phyloP scores from a whole-genome alignment of 352 stramenopile species.

The Phytophthora kernoviae region DNA sequence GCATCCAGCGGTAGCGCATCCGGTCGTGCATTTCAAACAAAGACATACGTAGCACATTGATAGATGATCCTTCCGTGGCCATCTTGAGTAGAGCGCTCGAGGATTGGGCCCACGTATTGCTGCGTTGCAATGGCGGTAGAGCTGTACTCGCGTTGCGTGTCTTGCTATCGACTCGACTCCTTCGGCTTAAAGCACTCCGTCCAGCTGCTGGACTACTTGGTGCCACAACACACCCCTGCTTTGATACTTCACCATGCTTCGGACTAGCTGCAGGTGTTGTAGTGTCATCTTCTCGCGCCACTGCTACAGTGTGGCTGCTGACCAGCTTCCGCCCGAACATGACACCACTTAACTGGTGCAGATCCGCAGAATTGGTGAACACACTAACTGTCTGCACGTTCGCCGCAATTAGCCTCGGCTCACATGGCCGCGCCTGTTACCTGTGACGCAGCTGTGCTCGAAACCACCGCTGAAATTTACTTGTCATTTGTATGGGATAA shows the following conservation, averaged over 20 bases:
- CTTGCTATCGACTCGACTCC: conserved; percentile 13
- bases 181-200: conserved; percentile 1
- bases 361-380: too few species aligned
- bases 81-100: conserved; percentile 16
- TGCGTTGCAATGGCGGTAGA: conserved; percentile 5
- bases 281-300: conserved; percentile 12
- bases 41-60: conserved; percentile 75
- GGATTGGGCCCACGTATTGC: conserved; percentile 22
- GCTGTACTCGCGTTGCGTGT: conserved; percentile 1
- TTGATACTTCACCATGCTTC: background rate
- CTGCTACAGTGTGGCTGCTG: conserved; percentile 15
- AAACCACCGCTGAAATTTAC: too few species aligned
- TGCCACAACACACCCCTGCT: background rate
- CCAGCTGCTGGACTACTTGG: background rate
- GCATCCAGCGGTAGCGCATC: conserved; percentile 48
- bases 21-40: conserved; percentile 62
- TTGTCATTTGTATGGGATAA: too few species aligned
- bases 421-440: too few species aligned
- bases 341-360: background rate
- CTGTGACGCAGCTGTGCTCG: too few species aligned
- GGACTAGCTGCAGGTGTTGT: conserved; percentile 11
- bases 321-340: conserved; percentile 24
- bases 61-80: conserved; percentile 21
- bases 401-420: background rate
- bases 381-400: background rate